Conservation (phyloP, 371 early-diverging fungal genomes). For the Nematocida sp. region DNA sequence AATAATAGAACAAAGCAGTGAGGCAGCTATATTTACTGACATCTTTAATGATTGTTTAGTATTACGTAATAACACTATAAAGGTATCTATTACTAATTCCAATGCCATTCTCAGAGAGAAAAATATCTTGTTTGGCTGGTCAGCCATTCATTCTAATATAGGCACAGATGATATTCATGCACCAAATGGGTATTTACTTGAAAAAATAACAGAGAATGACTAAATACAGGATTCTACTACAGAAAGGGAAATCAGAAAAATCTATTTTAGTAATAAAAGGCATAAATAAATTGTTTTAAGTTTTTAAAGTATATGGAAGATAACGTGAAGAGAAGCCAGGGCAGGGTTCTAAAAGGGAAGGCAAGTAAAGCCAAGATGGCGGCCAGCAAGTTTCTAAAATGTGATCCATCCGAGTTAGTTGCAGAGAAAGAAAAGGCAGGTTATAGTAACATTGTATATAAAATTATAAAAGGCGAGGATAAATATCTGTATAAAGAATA, state of each 20-base stretch:
- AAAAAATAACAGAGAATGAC: neutral
- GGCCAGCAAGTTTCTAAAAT: neutral
- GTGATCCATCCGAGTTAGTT: conserved; percentile 12
- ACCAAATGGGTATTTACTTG: neutral
- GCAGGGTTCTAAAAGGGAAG: neutral
- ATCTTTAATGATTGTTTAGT: neutral
- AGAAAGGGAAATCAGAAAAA: neutral
- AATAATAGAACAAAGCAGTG: neutral
- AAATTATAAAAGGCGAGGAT: neutral
- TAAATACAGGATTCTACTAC: neutral
- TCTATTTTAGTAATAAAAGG: conserved; percentile 1
- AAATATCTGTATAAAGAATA: conserved; percentile 58
- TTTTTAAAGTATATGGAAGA: neutral
- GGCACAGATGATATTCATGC: neutral
- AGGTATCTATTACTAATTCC: neutral
- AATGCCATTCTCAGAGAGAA: neutral
- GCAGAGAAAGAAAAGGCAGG: conserved; percentile 31
- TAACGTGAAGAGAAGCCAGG: neutral
- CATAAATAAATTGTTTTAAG: neutral
- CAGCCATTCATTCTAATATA: neutral
- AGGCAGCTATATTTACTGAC: neutral
- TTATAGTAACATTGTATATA: conserved; percentile 40
- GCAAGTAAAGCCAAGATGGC: neutral
- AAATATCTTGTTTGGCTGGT: neutral
- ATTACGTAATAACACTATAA: neutral